These are phyloP conservation scores for Talaromyces nanjingensis DNA, from an alignment of 495 filamentous ascomycete species.

Conservation along the genomic window DNA sequence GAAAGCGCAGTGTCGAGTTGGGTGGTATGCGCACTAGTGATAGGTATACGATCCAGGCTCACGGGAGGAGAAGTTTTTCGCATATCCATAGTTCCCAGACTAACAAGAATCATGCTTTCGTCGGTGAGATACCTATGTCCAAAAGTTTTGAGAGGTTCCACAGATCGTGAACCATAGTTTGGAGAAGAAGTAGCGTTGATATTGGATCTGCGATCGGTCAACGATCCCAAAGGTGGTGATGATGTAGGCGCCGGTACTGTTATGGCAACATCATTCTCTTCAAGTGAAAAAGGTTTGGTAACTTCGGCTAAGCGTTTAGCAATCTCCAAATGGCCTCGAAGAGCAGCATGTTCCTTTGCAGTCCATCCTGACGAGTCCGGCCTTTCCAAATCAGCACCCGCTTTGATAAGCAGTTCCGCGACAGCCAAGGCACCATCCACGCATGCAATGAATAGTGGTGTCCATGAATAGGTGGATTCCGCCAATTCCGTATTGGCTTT, in stretches of 20 bases:
- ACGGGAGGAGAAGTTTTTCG: slow-evolving; percentile 75
- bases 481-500: slow-evolving; percentile 68
- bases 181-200: slow-evolving; percentile 22
- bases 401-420: slow-evolving; percentile 68
- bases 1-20: slow-evolving; percentile 92
- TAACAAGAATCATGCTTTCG: slow-evolving; percentile 84
- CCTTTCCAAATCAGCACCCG: slow-evolving; percentile 65
- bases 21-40: slow-evolving; percentile 80
- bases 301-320: slow-evolving; percentile 57
- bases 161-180: slow-evolving; percentile 28
- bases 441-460: slow-evolving; percentile 81
- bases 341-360: slow-evolving; percentile 82
- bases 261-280: slow-evolving; percentile 28
- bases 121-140: slow-evolving; percentile 91
- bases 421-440: slow-evolving; percentile 76
- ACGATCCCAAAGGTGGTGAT: slow-evolving; percentile 37
- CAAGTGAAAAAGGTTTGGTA: slow-evolving; percentile 29
- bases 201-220: slow-evolving; percentile 49
- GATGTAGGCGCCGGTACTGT: slow-evolving; percentile 38
- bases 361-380: slow-evolving; percentile 90
- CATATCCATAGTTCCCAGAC: slow-evolving; percentile 88
- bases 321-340: slow-evolving; percentile 79
- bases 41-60: slow-evolving; percentile 79
- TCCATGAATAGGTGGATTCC: slow-evolving; percentile 88
- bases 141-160: slow-evolving; percentile 86